Evolutionary conservation across 345 rosid genomes (phyloP).

Genomic region (Citrus hindsii): DNA sequence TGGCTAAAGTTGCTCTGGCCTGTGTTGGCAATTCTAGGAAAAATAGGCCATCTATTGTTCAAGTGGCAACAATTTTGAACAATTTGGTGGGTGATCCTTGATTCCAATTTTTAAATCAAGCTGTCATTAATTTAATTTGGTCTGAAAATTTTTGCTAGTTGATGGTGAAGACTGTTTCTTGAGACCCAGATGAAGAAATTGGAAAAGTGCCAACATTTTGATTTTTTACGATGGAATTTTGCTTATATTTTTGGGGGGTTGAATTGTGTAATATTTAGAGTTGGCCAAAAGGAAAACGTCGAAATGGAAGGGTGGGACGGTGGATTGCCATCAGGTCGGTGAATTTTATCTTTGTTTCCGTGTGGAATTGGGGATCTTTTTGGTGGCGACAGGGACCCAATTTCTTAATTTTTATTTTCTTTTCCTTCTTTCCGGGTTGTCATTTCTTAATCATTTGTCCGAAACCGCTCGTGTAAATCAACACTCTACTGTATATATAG

Average conservation of each 20-base stretch:
- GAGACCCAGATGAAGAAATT: background rate
- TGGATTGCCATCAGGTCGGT: background rate
- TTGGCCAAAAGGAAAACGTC: background rate
- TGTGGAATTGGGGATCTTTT: slow-evolving; percentile 5
- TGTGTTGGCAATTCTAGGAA: slow-evolving; percentile 75
- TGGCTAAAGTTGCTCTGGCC: slow-evolving; percentile 78
- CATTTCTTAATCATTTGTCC: slow-evolving; percentile 5
- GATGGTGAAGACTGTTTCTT: background rate
- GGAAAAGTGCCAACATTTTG: background rate
- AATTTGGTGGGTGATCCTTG: slow-evolving; percentile 38
- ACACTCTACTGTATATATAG: background rate
- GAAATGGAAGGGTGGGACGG: slow-evolving; percentile 11
- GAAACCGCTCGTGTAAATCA: background rate
- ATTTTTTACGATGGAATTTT: background rate
- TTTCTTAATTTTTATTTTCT: background rate
- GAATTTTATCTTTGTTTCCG: slow-evolving; percentile 13
- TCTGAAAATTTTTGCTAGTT: background rate
- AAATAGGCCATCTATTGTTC: slow-evolving; percentile 55
- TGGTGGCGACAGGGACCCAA: slow-evolving; percentile 6
- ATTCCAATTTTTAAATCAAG: background rate
- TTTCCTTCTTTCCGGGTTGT: background rate
- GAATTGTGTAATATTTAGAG: background rate
- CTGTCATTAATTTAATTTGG: background rate
- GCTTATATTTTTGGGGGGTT: background rate
- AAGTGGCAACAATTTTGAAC: slow-evolving; percentile 64